Evolutionary conservation across 495 filamentous ascomycete genomes (phyloP), one percentile per base, ranked within the genome.

Genomic region (Penicillium mononematosum): DNA sequence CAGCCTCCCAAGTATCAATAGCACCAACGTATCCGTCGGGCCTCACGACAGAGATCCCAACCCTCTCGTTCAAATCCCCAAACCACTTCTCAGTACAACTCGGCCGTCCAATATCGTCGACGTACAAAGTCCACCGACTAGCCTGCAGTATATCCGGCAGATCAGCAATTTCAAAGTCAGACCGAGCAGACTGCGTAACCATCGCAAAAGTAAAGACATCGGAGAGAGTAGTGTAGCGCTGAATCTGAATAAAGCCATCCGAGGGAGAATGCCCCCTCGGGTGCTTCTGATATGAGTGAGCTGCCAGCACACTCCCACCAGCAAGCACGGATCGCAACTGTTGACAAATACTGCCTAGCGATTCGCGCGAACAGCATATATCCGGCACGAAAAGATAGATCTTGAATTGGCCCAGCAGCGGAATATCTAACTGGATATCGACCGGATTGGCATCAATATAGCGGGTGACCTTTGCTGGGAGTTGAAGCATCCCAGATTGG

Each of bases 361-460:
- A 87, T 2, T 64, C 63, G 55, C 66, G 68, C 0, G 81, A 75
- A n/a, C 71, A 66, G 24, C 74, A 68, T 17, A 86, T 73, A 58
- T 86, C 75, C 43, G 79, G 80, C 12, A 82, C 78, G 20, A 89
- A 78, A 52, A 89, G 77, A 66, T 84, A 88, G 22, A 89, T 75
- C 20, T 84, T 77, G 71, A 89, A 90, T 59, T 89, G 87, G 11
- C 86, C 80, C 5, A 88, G 66, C 58, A 86, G 74, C 1, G 87
- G 85, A n/a, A 89, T 85, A 61, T 89, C 86, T 5, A 88, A 79
- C 62, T 90, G 85, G 25, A 89, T 74, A 56, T 89, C 83, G 22
- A 90, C 82, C 1, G 86, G 85, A 56, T 89, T 90, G 5, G 84
- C 81, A 60, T 88, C 87, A 46, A 88, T 75, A 60, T 84, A 89